Conservation (phyloP, 1,284 basidiomycete species). For the Gomphus sp. region DNA sequence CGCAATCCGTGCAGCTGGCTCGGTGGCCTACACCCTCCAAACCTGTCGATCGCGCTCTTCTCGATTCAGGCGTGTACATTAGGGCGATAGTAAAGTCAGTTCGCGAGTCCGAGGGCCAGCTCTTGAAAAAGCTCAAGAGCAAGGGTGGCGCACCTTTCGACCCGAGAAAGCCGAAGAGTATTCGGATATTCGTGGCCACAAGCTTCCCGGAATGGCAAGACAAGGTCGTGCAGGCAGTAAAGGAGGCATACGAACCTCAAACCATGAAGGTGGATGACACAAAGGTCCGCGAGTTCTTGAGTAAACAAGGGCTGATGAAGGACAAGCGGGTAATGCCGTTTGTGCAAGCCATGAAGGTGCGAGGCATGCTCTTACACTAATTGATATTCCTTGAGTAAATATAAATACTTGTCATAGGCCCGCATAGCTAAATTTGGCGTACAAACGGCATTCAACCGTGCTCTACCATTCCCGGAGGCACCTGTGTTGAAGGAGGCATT, state of each 20-base stretch:
- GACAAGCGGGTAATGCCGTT: constrained; percentile 97
- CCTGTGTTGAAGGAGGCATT: constrained; percentile 66
- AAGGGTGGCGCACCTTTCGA: constrained; percentile 53
- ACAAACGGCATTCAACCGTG: constrained; percentile 77
- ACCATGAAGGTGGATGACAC: constrained; percentile 75
- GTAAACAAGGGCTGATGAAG: constrained; percentile 79
- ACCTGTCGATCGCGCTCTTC: constrained; percentile 47
- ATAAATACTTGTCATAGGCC: constrained; percentile 57
- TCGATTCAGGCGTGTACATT: constrained; percentile 80
- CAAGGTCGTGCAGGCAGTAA: constrained; percentile 67
- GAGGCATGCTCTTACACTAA: constrained; percentile 1
- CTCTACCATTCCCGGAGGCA: constrained; percentile 80
- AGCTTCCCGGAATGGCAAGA: constrained; percentile 95
- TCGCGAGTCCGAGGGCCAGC: constrained; percentile 76
- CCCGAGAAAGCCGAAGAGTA: constrained; percentile 76
- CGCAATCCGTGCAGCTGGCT: constrained; percentile 75
- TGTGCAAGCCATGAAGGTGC: constrained; percentile 84
- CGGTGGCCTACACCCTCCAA: constrained; percentile 63
- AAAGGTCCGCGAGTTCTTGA: constrained; percentile 65
- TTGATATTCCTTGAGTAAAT: background rate
- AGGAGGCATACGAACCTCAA: constrained; percentile 55
- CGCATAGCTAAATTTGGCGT: constrained; percentile 76
- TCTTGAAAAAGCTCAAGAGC: constrained; percentile 71
- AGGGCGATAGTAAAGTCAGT: constrained; percentile 80
- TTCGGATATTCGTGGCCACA: constrained; percentile 85